Base-by-base conservation (phyloP, 139 green algal species). In the Pseudopediastrum boryanum region DNA sequence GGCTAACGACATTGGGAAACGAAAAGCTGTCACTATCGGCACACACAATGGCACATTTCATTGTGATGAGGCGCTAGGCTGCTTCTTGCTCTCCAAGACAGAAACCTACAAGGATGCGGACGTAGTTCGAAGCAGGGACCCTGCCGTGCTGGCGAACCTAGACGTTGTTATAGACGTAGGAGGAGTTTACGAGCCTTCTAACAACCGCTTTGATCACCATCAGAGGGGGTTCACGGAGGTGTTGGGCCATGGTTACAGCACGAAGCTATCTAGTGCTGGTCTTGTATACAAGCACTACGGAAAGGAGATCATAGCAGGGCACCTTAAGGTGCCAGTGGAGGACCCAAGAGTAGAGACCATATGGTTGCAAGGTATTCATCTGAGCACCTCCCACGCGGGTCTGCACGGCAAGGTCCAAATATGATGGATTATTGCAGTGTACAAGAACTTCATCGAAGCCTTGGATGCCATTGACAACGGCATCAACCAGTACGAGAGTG, bases 391-490 rank as follows among this genome's bases (percentile, higher is more conserved):
- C 19, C 19, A 29, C 33, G 10, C 29, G 58, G 16, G 23, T 29
- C 16, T 67, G 58, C 58, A 36, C 10, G 29, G 58, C 23, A 67
- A 23, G 29, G 25, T 10, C 58, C 33, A 39, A 67, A 31, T 29
- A 67, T 38, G 58, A 16, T 67, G 58, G n/a, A 38, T 36, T 58
- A 9, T 10, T 94, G 27, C 83, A 90, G 85, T 98, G n/a, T 99
- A 99, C 90, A 93, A 96, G 65, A 86, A 80, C 63, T 99, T 99
- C 69, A 90, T 99, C 36, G 94, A 99, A 86, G 92, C 91, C 0
- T 80, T 99, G 2, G 96, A 99, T 75, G 96, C 90, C 2, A 89
- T 97, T 29, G 96, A 99, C 89, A 99, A 99, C 81, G 96, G 96
- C 75, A 78, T 97, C 39, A 85, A 89, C n/a, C 90, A 92, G 86